These are phyloP conservation scores for Arabidopsis lyrata DNA, from an alignment of 441 rosid species.

Conservation along the genomic window DNA sequence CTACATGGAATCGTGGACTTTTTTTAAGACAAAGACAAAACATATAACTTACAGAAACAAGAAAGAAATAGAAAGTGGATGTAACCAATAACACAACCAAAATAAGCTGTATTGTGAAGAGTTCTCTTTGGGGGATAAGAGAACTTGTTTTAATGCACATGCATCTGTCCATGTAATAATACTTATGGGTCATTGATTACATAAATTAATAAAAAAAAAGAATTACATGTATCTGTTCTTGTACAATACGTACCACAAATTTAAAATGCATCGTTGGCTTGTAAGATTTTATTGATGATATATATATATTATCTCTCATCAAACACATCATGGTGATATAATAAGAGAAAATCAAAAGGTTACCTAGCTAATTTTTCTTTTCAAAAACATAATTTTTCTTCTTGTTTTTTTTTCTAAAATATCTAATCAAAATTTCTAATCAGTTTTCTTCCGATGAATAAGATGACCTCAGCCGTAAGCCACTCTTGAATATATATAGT, in stretches of 20 bases:
- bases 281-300: too few species aligned
- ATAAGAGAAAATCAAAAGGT: too few species aligned
- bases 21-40: not conserved
- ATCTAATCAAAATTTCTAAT: too few species aligned
- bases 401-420: too few species aligned
- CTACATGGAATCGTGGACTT: not conserved
- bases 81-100: not conserved
- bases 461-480: too few species aligned
- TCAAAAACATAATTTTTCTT: too few species aligned
- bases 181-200: slow-evolving; percentile 3
- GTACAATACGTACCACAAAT: not conserved
- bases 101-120: slow-evolving; percentile 5
- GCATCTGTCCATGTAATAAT: slow-evolving; percentile 5
- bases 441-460: too few species aligned
- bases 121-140: not conserved
- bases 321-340: too few species aligned
- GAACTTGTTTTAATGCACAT: slow-evolving; percentile 12
- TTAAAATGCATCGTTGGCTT: not conserved
- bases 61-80: too few species aligned
- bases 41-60: not conserved
- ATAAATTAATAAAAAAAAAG: not conserved
- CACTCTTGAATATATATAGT: too few species aligned
- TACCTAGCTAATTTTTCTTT: too few species aligned
- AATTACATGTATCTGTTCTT: not conserved
- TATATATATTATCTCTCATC: too few species aligned